Evolutionary conservation across 345 rosid species (phyloP).

Genomic region (Rhodamnia rubescens): DNA sequence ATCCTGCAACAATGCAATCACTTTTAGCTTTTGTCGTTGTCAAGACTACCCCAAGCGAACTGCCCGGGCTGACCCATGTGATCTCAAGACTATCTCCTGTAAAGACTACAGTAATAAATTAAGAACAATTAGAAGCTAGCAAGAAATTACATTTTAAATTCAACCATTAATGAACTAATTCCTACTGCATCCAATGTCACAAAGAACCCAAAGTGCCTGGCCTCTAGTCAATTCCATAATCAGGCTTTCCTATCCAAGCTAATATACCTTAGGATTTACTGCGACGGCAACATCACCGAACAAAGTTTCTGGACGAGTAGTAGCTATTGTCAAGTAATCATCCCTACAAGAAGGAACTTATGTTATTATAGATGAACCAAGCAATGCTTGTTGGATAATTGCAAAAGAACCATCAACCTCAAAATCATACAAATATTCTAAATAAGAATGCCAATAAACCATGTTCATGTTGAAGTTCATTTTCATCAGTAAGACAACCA

Average conservation of each 20-base stretch:
- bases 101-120: neutral
- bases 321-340: slow-evolving; percentile 85
- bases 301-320: slow-evolving; percentile 95
- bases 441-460: neutral
- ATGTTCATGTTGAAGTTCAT: neutral
- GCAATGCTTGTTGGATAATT: neutral
- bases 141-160: neutral
- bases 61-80: neutral
- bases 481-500: neutral
- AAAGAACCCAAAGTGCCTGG: neutral
- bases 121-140: neutral
- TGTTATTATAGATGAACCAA: neutral
- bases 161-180: neutral
- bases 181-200: neutral
- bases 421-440: slow-evolving; percentile 6
- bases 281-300: slow-evolving; percentile 97
- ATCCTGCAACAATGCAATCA: slow-evolving; percentile 41
- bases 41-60: neutral
- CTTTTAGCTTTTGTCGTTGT: neutral
- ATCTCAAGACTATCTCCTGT: neutral
- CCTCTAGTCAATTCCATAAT: neutral
- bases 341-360: slow-evolving; percentile 24
- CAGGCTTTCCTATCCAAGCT: neutral
- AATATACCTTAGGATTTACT: slow-evolving; percentile 73
- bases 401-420: neutral